Conservation (phyloP, 371 early-diverging fungal species). For the Blastocladiella emersonii region DNA sequence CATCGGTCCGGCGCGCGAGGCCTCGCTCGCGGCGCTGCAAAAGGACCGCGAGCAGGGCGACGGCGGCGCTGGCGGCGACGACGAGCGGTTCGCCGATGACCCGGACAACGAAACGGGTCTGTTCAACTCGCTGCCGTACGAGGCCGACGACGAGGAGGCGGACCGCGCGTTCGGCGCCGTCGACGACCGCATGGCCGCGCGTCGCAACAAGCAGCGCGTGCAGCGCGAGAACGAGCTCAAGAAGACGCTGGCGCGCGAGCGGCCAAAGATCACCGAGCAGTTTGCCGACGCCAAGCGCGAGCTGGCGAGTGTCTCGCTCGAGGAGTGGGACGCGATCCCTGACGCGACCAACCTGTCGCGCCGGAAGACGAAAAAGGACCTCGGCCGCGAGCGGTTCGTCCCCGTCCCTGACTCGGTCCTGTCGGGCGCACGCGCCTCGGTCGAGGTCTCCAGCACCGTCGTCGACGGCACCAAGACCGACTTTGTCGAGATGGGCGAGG, state of each 20-base stretch:
- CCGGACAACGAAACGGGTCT: slow-evolving; percentile 90
- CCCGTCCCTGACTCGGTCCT: slow-evolving; percentile 78
- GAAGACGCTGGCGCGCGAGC: slow-evolving; percentile 17
- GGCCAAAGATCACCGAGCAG: slow-evolving; percentile 63
- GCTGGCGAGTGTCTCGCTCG: slow-evolving; percentile 51
- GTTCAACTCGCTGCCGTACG: slow-evolving; percentile 75
- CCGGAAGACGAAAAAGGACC: slow-evolving; percentile 51
- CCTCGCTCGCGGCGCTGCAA: slow-evolving; percentile 32
- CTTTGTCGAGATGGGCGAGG: slow-evolving; percentile 84
- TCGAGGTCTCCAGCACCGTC: slow-evolving; percentile 29
- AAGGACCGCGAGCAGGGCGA: slow-evolving; percentile 22
- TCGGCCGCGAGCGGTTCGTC: slow-evolving; percentile 46
- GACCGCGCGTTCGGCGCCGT: slow-evolving; percentile 83
- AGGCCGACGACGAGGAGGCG: slow-evolving; percentile 94
- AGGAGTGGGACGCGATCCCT: slow-evolving; percentile 85
- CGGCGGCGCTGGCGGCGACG: slow-evolving; percentile 45
- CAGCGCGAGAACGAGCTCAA: slow-evolving; percentile 26
- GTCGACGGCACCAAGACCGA: slow-evolving; percentile 61
- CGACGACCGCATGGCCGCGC: slow-evolving; percentile 78
- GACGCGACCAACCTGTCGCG: slow-evolving; percentile 84
- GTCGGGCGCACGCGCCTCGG: slow-evolving; percentile 19
- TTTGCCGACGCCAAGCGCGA: slow-evolving; percentile 83
- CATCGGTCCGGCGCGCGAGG: slow-evolving; percentile 90
- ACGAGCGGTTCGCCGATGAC: slow-evolving; percentile 61
- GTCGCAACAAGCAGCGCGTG: slow-evolving; percentile 47